Evolutionary conservation across 2,329 filamentous ascomycete genomes (phyloP).

Genomic region (Fusarium succisae): DNA sequence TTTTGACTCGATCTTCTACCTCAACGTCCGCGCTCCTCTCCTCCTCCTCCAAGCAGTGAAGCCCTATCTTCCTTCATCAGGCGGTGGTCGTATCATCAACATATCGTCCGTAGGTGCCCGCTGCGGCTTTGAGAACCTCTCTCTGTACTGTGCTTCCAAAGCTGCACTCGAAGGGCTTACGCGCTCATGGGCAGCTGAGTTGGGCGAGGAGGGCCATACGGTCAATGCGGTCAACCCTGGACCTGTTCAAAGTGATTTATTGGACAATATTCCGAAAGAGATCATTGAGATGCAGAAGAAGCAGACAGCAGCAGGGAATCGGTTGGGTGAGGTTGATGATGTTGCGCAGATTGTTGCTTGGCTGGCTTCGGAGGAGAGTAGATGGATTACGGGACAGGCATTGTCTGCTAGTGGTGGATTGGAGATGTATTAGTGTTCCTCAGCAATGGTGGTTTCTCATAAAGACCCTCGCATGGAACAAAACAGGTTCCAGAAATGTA

Average conservation of each 20-base stretch:
- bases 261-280: conserved; percentile 51
- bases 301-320: conserved; percentile 59
- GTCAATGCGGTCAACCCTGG: conserved; percentile 70
- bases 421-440: conserved; percentile 15
- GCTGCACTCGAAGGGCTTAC: conserved; percentile 53
- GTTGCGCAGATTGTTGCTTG: conserved; percentile 65
- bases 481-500: too few relatives aligned
- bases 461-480: too few relatives aligned
- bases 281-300: conserved; percentile 26
- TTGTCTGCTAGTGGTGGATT: conserved; percentile 61
- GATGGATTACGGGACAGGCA: conserved; percentile 64
- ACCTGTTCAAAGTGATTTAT: conserved; percentile 66
- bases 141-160: conserved; percentile 26
- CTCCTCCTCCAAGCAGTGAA: conserved; percentile 15
- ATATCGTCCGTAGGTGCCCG: conserved; percentile 20
- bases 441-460: too few relatives aligned
- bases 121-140: conserved; percentile 19
- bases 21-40: conserved; percentile 26
- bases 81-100: conserved; percentile 21
- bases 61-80: not conserved
- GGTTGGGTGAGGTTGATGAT: conserved; percentile 62
- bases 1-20: conserved; percentile 26
- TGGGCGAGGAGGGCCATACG: conserved; percentile 59
- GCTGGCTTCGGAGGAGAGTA: conserved; percentile 59
- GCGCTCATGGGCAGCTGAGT: conserved; percentile 65